Percentiles rank a stretch among this genome's conserved stretches.
phyloP scores from a whole-genome alignment of 805 yeast species.

The Yamadazyma takamatsuzukensis region DNA sequence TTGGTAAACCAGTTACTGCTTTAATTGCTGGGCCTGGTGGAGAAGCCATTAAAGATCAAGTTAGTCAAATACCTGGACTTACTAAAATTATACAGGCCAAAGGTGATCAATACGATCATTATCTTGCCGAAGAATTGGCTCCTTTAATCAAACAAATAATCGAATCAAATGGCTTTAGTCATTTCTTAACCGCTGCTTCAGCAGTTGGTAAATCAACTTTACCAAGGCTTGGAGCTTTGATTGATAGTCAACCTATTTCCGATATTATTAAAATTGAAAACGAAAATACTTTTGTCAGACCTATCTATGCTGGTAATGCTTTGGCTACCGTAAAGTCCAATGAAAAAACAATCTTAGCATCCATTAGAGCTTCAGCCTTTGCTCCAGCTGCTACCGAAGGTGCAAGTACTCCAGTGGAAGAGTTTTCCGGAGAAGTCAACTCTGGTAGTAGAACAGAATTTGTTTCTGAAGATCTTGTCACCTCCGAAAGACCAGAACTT shows the following conservation, averaged over 20 bases:
- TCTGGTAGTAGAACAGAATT: conserved; percentile 49
- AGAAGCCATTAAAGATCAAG: conserved; percentile 43
- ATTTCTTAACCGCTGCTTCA: conserved; percentile 78
- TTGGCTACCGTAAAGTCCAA: conserved; percentile 71
- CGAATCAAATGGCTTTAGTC: conserved; percentile 48
- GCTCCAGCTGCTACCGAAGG: conserved; percentile 30
- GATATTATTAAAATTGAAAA: conserved; percentile 71
- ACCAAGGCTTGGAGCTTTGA: conserved; percentile 81
- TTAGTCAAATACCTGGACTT: conserved; percentile 52
- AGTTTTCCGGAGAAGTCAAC: conserved; percentile 36
- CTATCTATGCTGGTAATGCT: conserved; percentile 96
- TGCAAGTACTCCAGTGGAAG: conserved; percentile 45
- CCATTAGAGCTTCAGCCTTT: conserved; percentile 87
- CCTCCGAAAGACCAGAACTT: conserved; percentile 87
- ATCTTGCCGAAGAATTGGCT: conserved; percentile 76
- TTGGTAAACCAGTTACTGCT: conserved; percentile 81
- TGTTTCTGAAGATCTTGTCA: conserved; percentile 70
- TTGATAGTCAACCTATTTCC: conserved; percentile 84
- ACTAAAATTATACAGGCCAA: conserved; percentile 56
- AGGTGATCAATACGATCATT: conserved; percentile 58
- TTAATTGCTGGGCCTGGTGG: conserved; percentile 64
- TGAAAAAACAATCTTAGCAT: conserved; percentile 63
- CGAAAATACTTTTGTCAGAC: conserved; percentile 77
- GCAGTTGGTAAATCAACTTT: conserved; percentile 82
- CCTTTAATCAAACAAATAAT: conserved; percentile 57